Percentiles rank a stretch among this genome's conserved stretches.
Evolutionary conservation across 2,329 filamentous ascomycete genomes (phyloP).

Genomic region (Fusarium albidum): DNA sequence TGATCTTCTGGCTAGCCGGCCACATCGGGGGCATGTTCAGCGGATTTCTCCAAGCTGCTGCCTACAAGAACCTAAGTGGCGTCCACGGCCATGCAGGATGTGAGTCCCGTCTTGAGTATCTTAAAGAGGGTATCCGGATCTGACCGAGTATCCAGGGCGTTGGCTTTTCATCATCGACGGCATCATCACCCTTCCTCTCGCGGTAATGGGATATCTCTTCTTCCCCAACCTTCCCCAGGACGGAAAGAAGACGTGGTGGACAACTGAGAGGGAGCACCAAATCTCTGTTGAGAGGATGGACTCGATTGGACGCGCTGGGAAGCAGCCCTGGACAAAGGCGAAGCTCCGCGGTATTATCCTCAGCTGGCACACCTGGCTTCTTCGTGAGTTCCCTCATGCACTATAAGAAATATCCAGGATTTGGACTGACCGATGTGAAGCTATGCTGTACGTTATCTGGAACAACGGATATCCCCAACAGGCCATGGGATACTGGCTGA

Average conservation of each 20-base stretch:
- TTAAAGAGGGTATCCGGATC: background rate
- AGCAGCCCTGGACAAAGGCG: constrained; percentile 24
- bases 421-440: constrained; percentile 1
- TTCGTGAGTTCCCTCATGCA: constrained; percentile 6
- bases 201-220: constrained; percentile 20
- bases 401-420: too few relatives aligned
- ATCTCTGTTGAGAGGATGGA: constrained; percentile 22
- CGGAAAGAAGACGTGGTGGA: constrained; percentile 30
- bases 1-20: constrained; percentile 33
- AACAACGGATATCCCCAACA: constrained; percentile 26
- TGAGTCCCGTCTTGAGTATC: constrained; percentile 1
- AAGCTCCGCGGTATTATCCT: constrained; percentile 21
- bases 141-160: constrained; percentile 17
- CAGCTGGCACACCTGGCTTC: constrained; percentile 33
- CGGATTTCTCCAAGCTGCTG: constrained; percentile 27
- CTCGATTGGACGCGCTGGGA: constrained; percentile 26
- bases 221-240: constrained; percentile 31
- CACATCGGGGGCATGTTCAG: constrained; percentile 24
- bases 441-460: constrained; percentile 27
- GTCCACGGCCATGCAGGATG: constrained; percentile 26
- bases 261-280: constrained; percentile 23
- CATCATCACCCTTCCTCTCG: constrained; percentile 27
- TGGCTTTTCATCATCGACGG: constrained; percentile 32
- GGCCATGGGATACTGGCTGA: constrained; percentile 32
- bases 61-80: constrained; percentile 25